Evolutionary conservation across 2,329 filamentous ascomycete genomes (phyloP).

Genomic region (Colletotrichum sp.): DNA sequence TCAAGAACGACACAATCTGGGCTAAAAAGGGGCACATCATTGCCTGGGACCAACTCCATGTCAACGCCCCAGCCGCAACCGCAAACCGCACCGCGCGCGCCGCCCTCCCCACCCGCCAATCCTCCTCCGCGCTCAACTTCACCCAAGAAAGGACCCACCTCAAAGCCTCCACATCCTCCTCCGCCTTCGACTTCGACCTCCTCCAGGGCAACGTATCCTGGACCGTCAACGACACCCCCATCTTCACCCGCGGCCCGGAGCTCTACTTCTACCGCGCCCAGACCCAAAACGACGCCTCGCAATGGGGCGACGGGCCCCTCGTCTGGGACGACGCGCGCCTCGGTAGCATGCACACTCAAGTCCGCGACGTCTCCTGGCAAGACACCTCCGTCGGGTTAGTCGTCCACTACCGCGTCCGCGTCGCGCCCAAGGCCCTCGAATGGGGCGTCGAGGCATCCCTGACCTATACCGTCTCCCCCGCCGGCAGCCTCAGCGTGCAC

Average conservation of each 20-base stretch:
- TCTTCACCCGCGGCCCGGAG: conserved; percentile 21
- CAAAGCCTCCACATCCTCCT: neutral
- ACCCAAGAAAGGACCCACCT: neutral
- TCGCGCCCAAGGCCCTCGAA: conserved; percentile 50
- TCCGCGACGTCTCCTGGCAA: conserved; percentile 16
- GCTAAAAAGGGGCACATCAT: conserved; percentile 17
- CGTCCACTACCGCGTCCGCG: conserved; percentile 38
- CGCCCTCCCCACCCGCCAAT: neutral
- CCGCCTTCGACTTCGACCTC: conserved; percentile 19
- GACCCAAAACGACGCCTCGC: conserved; percentile 21
- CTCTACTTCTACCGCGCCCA: conserved; percentile 20
- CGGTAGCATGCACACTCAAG: conserved; percentile 8
- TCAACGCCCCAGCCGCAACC: neutral
- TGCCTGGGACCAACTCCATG: conserved; percentile 22
- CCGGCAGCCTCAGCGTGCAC: conserved; percentile 36
- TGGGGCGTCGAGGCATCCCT: conserved; percentile 42
- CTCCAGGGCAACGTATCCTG: conserved; percentile 22
- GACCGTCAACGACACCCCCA: conserved; percentile 2
- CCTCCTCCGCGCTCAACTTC: neutral
- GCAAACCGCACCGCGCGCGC: neutral
- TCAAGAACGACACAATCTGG: conserved; percentile 16
- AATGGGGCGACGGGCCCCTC: neutral
- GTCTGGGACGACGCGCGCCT: conserved; percentile 12
- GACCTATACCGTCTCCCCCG: conserved; percentile 44
- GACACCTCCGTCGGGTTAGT: conserved; percentile 26